Evolutionary conservation across 805 yeast genomes (phyloP), one percentile per base, ranked within the genome.

Genomic region (Wickerhamiella dianesei): DNA sequence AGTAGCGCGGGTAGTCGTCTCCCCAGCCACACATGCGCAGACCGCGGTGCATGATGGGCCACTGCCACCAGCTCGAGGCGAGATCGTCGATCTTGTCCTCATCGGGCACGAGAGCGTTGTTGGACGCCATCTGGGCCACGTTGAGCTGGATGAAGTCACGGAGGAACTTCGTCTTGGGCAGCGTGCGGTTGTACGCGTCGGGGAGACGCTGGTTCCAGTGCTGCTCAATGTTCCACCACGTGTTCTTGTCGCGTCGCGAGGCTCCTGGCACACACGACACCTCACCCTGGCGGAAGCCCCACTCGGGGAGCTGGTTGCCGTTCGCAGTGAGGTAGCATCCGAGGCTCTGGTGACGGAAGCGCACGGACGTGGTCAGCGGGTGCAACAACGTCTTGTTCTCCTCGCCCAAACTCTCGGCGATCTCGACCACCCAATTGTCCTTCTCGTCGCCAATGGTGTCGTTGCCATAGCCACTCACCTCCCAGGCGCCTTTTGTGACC

Each of bases 281-380:
- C 69, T 92, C 99, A 52, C 95, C 95, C 70, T 92, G 99, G 62
- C 86, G 77, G 75, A 89, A 83, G 1, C 82, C 98, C 99, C 99
- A 92, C 14, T 85, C 96, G 17, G 99, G 98, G 49, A 92, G 75
- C 40, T 76, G 61, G 48, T 74, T 79, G 58, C 84, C 95, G 56
- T 80, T 73, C 59, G 96, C 82, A 94, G 95, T 88, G 76, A 92
- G 74, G 17, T 95, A 89, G 41, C 94, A 97, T 44, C 82, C 76
- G 1, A 96, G 84, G 47, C 82, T 87, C 20, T 77, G 80, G 61
- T 92, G 97, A 50, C 87, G 67, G 20, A 92, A 59, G 57, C 79
- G 80, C 59, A 92, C 65, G 9, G 73, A 65, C 3, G 84, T 74
- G 4, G 79, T 81, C 60, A 80, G 79, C 2, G 95, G 79, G 64